A percentile compares a stretch with the other conserved stretches of the same genome.
These are phyloP conservation scores for Syzygium grande DNA, from an alignment of 345 rosid genomes.

Conservation along the genomic window DNA sequence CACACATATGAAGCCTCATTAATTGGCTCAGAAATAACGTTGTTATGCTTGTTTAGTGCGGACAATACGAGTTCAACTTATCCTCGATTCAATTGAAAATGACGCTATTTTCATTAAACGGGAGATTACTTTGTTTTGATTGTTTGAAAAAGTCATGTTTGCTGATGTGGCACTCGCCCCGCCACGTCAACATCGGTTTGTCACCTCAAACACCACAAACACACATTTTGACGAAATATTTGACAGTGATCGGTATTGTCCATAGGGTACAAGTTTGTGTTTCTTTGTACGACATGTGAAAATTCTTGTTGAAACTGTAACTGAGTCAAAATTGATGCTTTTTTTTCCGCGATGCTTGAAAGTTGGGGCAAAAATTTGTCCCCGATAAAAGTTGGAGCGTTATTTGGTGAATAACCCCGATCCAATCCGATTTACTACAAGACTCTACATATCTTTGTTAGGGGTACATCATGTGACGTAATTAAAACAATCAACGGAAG, in stretches of 20 bases:
- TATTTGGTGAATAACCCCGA: background rate
- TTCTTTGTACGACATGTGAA: fast-evolving
- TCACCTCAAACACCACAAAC: background rate
- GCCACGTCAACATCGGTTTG: background rate
- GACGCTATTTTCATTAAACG: background rate
- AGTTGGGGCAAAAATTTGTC: background rate
- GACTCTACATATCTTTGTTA: background rate
- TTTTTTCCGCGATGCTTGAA: background rate
- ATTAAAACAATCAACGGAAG: background rate
- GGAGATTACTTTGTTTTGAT: background rate
- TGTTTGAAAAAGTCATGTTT: background rate
- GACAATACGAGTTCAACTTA: background rate
- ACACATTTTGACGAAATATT: background rate
- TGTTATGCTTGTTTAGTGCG: background rate
- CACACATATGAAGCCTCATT: background rate
- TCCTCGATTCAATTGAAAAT: background rate
- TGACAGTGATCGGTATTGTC: background rate
- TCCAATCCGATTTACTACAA: background rate
- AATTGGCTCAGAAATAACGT: background rate
- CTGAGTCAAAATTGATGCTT: too few relatives aligned
- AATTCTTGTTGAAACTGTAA: fast-evolving
- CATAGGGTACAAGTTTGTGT: background rate
- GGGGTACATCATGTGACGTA: background rate
- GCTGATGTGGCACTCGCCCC: background rate
- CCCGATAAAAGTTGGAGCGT: background rate